Percentiles rank a stretch among this genome's conserved stretches.
Conservation (phyloP, 257 asterid genomes). For the Scutellaria barbata region DNA sequence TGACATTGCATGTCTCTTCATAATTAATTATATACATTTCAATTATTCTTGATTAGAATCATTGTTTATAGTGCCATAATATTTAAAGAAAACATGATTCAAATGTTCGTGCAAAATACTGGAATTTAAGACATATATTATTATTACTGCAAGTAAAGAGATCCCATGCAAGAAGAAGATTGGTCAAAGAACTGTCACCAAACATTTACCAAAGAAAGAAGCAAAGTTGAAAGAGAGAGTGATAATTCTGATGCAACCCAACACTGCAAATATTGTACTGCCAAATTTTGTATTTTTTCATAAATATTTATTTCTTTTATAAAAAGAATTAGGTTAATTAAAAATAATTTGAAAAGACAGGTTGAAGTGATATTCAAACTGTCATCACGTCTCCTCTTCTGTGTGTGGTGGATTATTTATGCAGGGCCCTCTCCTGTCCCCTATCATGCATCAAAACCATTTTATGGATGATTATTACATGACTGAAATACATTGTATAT, state of each 20-base stretch:
- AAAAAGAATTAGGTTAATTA: not conserved
- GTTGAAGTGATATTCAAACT: constrained; percentile 61
- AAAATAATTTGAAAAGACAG: constrained; percentile 42
- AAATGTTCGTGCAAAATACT: not conserved
- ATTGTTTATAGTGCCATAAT: no score
- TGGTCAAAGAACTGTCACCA: constrained; percentile 31
- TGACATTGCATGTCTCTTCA: constrained; percentile 10
- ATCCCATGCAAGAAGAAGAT: constrained; percentile 26
- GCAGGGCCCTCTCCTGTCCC: constrained; percentile 35
- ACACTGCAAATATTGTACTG: constrained; percentile 44
- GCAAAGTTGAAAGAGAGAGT: constrained; percentile 32
- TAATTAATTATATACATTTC: not conserved
- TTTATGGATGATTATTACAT: no score
- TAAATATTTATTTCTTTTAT: not conserved
- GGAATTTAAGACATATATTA: not conserved
- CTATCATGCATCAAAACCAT: constrained; percentile 12
- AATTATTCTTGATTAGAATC: not conserved
- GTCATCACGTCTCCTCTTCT: constrained; percentile 50
- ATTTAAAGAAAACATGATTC: not conserved
- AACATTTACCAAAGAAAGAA: constrained; percentile 40
- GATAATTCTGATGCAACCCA: constrained; percentile 54
- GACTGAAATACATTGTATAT: no score
- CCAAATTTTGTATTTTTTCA: constrained; percentile 39
- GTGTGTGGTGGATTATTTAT: constrained; percentile 35
- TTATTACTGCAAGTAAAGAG: constrained; percentile 19